These are phyloP conservation scores for Zymoseptoria tritici DNA, from an alignment of 2,329 filamentous ascomycete genomes.

Conservation along the genomic window DNA sequence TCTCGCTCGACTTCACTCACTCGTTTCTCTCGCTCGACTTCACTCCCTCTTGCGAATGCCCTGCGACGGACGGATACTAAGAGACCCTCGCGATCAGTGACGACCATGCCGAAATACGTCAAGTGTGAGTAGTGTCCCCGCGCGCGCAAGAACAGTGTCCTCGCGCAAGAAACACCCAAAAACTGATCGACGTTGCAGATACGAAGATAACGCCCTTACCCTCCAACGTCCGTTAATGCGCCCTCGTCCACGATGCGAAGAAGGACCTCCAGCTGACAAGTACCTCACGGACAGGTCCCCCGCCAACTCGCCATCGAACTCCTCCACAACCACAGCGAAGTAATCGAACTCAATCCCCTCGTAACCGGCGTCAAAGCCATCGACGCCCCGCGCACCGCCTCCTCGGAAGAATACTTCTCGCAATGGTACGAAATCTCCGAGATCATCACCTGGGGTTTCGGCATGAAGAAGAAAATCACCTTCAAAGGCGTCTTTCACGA, in stretches of 20 bases:
- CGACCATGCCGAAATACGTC: not conserved
- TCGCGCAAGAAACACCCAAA: slow-evolving; percentile 46
- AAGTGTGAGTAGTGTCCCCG: not conserved
- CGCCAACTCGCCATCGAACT: slow-evolving; percentile 66
- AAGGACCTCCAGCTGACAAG: not conserved
- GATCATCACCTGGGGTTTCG: slow-evolving; percentile 61
- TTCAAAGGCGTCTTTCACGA: slow-evolving; percentile 68
- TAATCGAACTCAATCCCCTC: slow-evolving; percentile 64
- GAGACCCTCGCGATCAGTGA: not conserved
- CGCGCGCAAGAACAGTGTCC: too few relatives aligned
- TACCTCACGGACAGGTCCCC: slow-evolving; percentile 41
- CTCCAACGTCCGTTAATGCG: slow-evolving; percentile 36
- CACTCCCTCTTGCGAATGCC: not conserved
- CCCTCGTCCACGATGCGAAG: not conserved
- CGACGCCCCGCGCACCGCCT: slow-evolving; percentile 58
- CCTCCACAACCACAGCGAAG: slow-evolving; percentile 61
- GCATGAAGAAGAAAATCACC: slow-evolving; percentile 57
- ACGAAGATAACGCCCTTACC: slow-evolving; percentile 65
- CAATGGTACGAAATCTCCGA: slow-evolving; percentile 68
- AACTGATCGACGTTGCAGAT: slow-evolving; percentile 37
- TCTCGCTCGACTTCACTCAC: not conserved
- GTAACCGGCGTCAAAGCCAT: slow-evolving; percentile 58
- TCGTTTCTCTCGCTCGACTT: not conserved
- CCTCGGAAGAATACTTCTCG: slow-evolving; percentile 63
- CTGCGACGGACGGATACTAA: not conserved